Evolutionary conservation across 2,329 filamentous ascomycete genomes (phyloP).

Genomic region (Fusarium longipes): DNA sequence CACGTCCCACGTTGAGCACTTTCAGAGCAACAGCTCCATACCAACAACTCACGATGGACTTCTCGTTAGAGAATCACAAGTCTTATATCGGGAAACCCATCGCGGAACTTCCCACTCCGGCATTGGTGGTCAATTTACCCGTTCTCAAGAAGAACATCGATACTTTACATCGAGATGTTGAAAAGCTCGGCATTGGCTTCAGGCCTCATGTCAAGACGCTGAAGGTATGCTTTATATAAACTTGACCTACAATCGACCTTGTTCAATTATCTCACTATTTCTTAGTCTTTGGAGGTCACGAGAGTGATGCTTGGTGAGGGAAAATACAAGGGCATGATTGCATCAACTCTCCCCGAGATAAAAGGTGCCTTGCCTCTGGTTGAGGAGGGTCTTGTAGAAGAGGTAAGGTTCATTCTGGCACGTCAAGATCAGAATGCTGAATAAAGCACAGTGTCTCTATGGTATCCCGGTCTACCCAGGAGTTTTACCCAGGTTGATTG

Average conservation of each 20-base stretch:
- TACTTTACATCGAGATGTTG: slow-evolving; percentile 53
- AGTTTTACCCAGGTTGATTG: slow-evolving; percentile 47
- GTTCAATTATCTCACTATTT: neutral
- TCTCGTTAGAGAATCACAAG: slow-evolving; percentile 46
- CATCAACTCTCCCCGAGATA: slow-evolving; percentile 56
- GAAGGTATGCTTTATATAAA: slow-evolving; percentile 47
- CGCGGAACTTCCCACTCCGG: slow-evolving; percentile 53
- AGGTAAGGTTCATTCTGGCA: slow-evolving; percentile 43
- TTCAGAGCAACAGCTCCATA: neutral
- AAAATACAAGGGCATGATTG: slow-evolving; percentile 53
- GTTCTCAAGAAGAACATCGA: slow-evolving; percentile 54
- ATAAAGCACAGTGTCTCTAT: slow-evolving; percentile 49
- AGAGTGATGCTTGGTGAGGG: slow-evolving; percentile 56
- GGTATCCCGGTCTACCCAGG: slow-evolving; percentile 55
- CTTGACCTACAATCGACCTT: accelerated
- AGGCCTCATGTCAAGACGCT: slow-evolving; percentile 59
- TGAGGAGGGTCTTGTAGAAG: slow-evolving; percentile 54
- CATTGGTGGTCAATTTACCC: slow-evolving; percentile 54
- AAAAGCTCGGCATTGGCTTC: slow-evolving; percentile 52
- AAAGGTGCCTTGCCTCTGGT: slow-evolving; percentile 53
- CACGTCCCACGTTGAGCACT: slow-evolving; percentile 5
- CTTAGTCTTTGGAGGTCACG: slow-evolving; percentile 52
- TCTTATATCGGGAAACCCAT: slow-evolving; percentile 52
- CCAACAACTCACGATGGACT: slow-evolving; percentile 37
- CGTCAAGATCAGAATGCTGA: neutral